These are phyloP conservation scores for Leptographium galeiforme DNA, from an alignment of 2,329 filamentous ascomycete species.

Conservation along the genomic window DNA sequence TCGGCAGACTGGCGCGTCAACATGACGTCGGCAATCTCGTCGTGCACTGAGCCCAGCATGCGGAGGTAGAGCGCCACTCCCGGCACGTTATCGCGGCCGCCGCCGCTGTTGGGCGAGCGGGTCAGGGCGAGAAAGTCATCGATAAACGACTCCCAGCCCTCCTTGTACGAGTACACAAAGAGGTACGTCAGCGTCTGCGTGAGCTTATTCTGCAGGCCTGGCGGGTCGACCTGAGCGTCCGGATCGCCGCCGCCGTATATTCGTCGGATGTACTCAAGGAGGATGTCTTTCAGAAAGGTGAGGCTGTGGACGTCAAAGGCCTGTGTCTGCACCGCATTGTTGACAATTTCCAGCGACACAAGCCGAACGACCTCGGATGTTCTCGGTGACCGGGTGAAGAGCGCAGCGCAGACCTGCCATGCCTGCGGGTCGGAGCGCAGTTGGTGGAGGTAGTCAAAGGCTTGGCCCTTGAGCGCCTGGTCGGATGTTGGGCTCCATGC, in stretches of 20 bases:
- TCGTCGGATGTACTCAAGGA: slow-evolving; percentile 69
- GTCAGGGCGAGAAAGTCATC: slow-evolving; percentile 78
- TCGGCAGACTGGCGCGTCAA: slow-evolving; percentile 66
- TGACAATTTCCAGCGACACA: slow-evolving; percentile 83
- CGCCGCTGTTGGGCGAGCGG: slow-evolving; percentile 44
- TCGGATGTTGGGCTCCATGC: slow-evolving; percentile 73
- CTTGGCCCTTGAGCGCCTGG: slow-evolving; percentile 63
- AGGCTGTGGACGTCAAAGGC: slow-evolving; percentile 61
- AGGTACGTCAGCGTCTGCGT: slow-evolving; percentile 91
- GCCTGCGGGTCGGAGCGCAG: slow-evolving; percentile 70
- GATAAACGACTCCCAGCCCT: slow-evolving; percentile 80
- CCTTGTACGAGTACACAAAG: slow-evolving; percentile 75
- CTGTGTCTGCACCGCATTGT: slow-evolving; percentile 74
- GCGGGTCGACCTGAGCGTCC: slow-evolving; percentile 48
- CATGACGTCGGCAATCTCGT: slow-evolving; percentile 91
- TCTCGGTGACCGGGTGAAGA: slow-evolving; percentile 70
- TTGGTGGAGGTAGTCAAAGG: slow-evolving; percentile 67
- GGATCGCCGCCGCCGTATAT: slow-evolving; percentile 46
- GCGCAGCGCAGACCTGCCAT: slow-evolving; percentile 77
- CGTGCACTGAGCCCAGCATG: slow-evolving; percentile 78
- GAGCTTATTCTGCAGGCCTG: slow-evolving; percentile 86
- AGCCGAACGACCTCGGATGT: slow-evolving; percentile 75
- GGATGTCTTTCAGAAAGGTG: slow-evolving; percentile 61
- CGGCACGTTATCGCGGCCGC: slow-evolving; percentile 51
- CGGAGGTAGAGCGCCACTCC: slow-evolving; percentile 82